phyloP scores from a whole-genome alignment of 1,284 basidiomycete genomes.

The Tilletia caries region DNA sequence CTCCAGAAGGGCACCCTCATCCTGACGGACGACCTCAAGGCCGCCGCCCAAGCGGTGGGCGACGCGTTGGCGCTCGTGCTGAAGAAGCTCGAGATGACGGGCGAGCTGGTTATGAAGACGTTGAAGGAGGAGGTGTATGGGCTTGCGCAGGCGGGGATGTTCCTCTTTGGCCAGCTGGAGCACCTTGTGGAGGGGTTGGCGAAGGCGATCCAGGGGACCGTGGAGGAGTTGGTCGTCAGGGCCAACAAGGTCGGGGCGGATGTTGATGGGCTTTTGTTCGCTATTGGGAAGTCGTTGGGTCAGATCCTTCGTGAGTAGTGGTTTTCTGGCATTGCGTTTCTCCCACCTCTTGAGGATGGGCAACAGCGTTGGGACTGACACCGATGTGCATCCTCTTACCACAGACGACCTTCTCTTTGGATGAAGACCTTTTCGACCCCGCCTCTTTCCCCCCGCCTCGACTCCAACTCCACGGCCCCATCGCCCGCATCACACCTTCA shows the following conservation, averaged over 20 bases:
- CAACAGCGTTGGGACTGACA: too few relatives aligned
- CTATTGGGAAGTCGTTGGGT: neutral
- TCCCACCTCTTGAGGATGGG: too few relatives aligned
- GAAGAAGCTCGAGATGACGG: neutral
- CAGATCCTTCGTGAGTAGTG: conserved; percentile 12
- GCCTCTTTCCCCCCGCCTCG: neutral
- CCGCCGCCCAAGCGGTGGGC: neutral
- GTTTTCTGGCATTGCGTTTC: too few relatives aligned
- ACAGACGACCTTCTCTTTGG: conserved; percentile 13
- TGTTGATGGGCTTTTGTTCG: neutral
- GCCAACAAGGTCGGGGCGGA: conserved; percentile 6
- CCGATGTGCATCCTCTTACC: neutral
- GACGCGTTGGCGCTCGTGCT: neutral
- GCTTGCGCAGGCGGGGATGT: neutral
- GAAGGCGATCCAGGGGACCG: neutral
- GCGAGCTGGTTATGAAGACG: neutral
- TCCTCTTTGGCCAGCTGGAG: neutral
- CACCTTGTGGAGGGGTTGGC: neutral
- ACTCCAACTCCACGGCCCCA: neutral
- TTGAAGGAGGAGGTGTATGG: neutral
- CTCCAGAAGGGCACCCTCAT: neutral
- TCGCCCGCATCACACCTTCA: neutral
- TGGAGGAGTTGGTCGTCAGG: neutral
- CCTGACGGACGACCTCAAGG: neutral
- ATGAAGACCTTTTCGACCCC: neutral